Evolutionary conservation across 2,329 filamentous ascomycete species (phyloP), one percentile per base, ranked within the genome.

Genomic region (Gremmenia infestans): DNA sequence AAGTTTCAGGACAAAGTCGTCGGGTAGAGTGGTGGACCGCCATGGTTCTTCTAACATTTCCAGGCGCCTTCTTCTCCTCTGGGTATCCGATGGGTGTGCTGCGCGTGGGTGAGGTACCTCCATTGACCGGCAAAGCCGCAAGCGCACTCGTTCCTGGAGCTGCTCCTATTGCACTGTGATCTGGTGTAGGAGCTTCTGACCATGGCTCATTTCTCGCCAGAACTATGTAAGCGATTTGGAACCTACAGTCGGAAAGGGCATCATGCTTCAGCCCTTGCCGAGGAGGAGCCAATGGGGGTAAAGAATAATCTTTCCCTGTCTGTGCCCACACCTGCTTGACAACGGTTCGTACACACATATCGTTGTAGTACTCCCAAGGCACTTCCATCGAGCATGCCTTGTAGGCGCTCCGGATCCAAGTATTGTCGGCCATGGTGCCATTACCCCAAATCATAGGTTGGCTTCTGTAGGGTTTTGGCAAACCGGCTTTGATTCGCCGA

Each of bases 371-470:
- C 17, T 55, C 50, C 57, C 59, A 61, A 4, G 59, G 57, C 22
- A 32, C 56, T 6, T 42, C 17, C 56, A 60, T 57, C 36, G 28
- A 40, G 32, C 61, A 61, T 25, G 57, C 51, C 37, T 22, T 23
- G 17, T 61, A 61, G 2, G 61, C 56, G 36, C 28, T 50, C 11
- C 45, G 22, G 4, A 61, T 61, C 61, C 59, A 63, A 3, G 53
- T 40, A 52, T 61, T 60, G 46, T 63, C 59, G 9, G 61, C 55
- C 25, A 50, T 40, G 12, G 50, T 53, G 4, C 59, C 59, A 52
- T 63, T 63, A 1, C 61, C 61, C 59, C 59, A 63, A 7, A 63
- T 53, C 52, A 56, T 57, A 11, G 51, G 40, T 17, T 63, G 49
- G 8, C 28, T 32, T 9, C 3, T 32, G 9, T 9, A 32, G 28